A percentile compares a stretch with the other conserved stretches of the same genome.
Evolutionary conservation across 2,329 filamentous ascomycete genomes (phyloP).

Genomic region (Cadophora sp.): DNA sequence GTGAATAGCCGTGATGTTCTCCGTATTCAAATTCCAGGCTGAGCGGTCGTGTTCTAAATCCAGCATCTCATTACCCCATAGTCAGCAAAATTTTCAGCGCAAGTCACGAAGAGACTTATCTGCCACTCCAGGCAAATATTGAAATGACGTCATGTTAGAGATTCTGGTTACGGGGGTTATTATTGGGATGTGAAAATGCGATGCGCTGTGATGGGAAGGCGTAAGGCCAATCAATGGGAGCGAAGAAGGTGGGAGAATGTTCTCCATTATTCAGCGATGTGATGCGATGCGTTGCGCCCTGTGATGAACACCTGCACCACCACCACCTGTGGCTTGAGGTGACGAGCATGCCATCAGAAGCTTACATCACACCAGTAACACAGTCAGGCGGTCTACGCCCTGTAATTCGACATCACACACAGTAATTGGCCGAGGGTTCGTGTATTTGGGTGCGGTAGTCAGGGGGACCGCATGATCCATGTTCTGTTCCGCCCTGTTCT

Average conservation of each 20-base stretch:
- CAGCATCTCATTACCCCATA: slow-evolving; percentile 10
- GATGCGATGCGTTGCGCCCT: not conserved
- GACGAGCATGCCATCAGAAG: not conserved
- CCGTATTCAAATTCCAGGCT: not conserved
- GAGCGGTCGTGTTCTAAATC: slow-evolving; percentile 2
- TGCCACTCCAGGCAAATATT: not conserved
- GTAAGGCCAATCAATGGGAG: not conserved
- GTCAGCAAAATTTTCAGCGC: slow-evolving; percentile 1
- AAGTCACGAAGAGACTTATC: not conserved
- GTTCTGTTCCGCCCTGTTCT: not conserved
- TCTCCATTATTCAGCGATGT: not conserved
- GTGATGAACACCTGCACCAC: not conserved
- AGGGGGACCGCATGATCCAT: not conserved
- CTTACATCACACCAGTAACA: not conserved
- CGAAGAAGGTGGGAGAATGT: not conserved
- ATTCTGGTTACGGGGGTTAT: too few relatives aligned
- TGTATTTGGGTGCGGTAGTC: not conserved
- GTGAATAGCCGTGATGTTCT: slow-evolving; percentile 3
- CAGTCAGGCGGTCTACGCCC: not conserved
- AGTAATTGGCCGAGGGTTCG: not conserved
- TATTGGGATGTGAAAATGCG: not conserved
- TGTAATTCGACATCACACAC: not conserved
- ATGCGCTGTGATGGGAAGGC: not conserved
- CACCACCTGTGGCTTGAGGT: not conserved
- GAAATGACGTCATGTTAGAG: not conserved